These are phyloP conservation scores for Candida stauntonica DNA, from an alignment of 805 yeast genomes.

Conservation along the genomic window DNA sequence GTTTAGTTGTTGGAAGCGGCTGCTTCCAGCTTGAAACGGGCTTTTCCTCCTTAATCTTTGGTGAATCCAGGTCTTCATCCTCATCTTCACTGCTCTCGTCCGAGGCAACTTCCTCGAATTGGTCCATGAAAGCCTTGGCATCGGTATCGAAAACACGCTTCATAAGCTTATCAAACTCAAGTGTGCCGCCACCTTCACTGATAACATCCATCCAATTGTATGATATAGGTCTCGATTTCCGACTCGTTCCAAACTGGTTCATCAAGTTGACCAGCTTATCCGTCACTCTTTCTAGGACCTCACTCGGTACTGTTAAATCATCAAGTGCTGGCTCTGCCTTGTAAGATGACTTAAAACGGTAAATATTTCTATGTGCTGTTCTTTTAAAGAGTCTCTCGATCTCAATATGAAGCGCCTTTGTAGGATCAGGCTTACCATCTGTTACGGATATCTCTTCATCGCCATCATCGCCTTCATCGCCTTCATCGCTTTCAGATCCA, in stretches of 20 bases:
- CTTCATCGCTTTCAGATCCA: background rate
- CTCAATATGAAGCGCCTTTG: slow-evolving; percentile 5
- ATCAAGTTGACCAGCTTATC: slow-evolving; percentile 57
- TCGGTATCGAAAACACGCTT: slow-evolving; percentile 46
- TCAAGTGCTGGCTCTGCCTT: slow-evolving; percentile 2
- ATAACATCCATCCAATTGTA: slow-evolving; percentile 24
- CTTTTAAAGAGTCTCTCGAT: slow-evolving; percentile 11
- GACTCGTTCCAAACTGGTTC: slow-evolving; percentile 69
- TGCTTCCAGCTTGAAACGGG: too few relatives aligned
- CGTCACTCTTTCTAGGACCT: background rate
- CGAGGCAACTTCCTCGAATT: slow-evolving; percentile 40
- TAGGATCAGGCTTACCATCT: slow-evolving; percentile 10
- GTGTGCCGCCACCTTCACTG: background rate
- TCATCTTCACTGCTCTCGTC: slow-evolving; percentile 46
- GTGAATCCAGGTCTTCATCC: slow-evolving; percentile 38
- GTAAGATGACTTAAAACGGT: background rate
- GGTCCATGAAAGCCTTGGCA: slow-evolving; percentile 63
- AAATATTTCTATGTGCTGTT: slow-evolving; percentile 1
- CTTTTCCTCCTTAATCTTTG: slow-evolving; percentile 23
- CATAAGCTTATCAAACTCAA: slow-evolving; percentile 1
- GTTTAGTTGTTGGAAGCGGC: slow-evolving; percentile 14
- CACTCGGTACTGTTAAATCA: background rate
- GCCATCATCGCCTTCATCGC: background rate
- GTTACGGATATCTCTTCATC: background rate
- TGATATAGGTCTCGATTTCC: slow-evolving; percentile 60